Evolutionary conservation across 225 moss, liverwort and hornwort species (phyloP).

Genomic region (Straminergon stramineum): DNA sequence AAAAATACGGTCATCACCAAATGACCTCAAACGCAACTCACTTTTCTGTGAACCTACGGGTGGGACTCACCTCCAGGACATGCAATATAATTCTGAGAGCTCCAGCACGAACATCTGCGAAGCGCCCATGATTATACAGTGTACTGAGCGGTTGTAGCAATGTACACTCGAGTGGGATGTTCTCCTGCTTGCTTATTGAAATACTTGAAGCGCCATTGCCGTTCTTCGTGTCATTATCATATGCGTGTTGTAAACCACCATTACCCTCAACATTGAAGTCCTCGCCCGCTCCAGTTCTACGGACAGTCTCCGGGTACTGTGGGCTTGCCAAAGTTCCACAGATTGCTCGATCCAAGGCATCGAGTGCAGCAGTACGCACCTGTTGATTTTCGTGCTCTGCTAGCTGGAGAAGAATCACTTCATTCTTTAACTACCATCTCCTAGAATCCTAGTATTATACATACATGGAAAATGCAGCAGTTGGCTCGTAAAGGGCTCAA

Average conservation of each 20-base stretch:
- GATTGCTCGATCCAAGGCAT: constrained; percentile 95
- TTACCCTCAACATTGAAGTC: constrained; percentile 9
- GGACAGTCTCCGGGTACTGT: constrained; percentile 46
- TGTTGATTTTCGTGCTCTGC: constrained; percentile 86
- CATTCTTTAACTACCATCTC: neutral
- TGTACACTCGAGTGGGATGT: constrained; percentile 74
- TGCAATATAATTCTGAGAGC: constrained; percentile 84
- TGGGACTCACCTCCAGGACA: constrained; percentile 63
- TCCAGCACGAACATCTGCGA: constrained; percentile 73
- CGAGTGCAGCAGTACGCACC: constrained; percentile 81
- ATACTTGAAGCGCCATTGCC: constrained; percentile 1
- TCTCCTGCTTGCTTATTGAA: constrained; percentile 15
- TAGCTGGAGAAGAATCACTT: constrained; percentile 29
- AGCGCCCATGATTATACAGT: constrained; percentile 62
- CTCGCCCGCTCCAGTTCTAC: constrained; percentile 11
- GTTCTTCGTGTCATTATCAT: constrained; percentile 12
- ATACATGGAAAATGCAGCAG: neutral
- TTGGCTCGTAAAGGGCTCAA: neutral
- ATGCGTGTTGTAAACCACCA: constrained; percentile 30
- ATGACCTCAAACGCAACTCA: neutral
- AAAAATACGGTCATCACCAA: neutral
- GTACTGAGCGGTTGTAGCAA: constrained; percentile 68
- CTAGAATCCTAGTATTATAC: neutral
- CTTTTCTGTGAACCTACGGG: neutral
- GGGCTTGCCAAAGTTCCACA: constrained; percentile 68